Conservation (phyloP, 1,284 basidiomycete species). For the Tranzscheliella williamsii region DNA sequence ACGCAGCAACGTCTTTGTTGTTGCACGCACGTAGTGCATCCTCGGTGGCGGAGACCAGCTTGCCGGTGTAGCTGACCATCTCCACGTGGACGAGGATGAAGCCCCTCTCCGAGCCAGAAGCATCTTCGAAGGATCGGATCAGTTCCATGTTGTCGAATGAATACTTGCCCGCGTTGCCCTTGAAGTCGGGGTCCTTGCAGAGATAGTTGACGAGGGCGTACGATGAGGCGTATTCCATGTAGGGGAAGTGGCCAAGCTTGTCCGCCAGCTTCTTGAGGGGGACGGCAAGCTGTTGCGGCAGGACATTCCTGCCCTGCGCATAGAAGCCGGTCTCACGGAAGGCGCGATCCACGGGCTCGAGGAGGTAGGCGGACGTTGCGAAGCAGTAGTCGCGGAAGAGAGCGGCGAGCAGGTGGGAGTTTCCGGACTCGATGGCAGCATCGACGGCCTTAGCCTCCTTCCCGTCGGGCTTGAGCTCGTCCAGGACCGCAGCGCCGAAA, state of each 20-base stretch:
- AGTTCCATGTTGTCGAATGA: constrained; percentile 55
- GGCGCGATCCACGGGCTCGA: constrained; percentile 50
- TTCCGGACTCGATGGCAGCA: constrained; percentile 21
- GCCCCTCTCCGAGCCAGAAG: constrained; percentile 44
- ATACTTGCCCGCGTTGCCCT: constrained; percentile 37
- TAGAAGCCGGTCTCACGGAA: constrained; percentile 51
- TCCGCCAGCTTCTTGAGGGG: constrained; percentile 53
- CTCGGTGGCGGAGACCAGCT: constrained; percentile 44
- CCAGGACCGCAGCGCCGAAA: constrained; percentile 50
- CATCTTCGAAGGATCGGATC: constrained; percentile 53
- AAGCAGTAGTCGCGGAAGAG: constrained; percentile 59
- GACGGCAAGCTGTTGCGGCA: constrained; percentile 45
- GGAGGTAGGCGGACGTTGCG: constrained; percentile 51
- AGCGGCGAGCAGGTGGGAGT: constrained; percentile 50
- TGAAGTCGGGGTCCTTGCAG: constrained; percentile 19
- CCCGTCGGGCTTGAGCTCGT: constrained; percentile 37
- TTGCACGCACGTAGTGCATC: constrained; percentile 41
- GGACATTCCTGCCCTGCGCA: constrained; percentile 32
- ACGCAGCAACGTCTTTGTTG: constrained; percentile 24
- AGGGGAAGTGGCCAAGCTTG: constrained; percentile 49
- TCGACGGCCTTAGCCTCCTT: constrained; percentile 35
- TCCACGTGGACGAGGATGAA: constrained; percentile 54
- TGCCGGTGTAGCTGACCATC: constrained; percentile 54
- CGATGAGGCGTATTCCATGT: constrained; percentile 52
- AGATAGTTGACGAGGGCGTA: constrained; percentile 56